A percentile compares a stretch with the other conserved stretches of the same genome.
Conservation (phyloP, 164 flowering plant genomes). For the Stephania yunnanensis region DNA sequence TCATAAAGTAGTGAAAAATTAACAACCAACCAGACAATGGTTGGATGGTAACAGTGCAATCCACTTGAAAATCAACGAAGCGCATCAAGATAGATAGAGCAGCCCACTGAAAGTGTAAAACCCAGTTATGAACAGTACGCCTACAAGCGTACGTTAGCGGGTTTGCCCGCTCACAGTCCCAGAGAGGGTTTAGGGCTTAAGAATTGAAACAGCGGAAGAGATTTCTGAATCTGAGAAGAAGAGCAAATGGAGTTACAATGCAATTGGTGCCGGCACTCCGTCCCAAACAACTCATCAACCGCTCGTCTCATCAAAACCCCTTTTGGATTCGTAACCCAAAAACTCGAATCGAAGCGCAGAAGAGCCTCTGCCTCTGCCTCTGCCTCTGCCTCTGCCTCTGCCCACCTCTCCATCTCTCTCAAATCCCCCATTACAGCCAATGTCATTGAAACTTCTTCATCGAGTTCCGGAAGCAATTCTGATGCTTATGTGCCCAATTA, state of each 20-base stretch:
- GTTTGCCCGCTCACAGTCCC: too few species aligned
- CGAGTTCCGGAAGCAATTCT: conserved; percentile 5
- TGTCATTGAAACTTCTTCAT: not conserved
- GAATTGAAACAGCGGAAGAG: not conserved
- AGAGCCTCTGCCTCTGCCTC: not conserved
- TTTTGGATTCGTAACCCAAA: not conserved
- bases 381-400: not conserved
- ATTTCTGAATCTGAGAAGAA: not conserved
- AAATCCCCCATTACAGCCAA: conserved; percentile 4
- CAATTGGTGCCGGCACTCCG: not conserved
- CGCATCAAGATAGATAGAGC: not conserved
- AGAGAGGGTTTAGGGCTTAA: conserved; percentile 5
- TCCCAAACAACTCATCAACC: not conserved
- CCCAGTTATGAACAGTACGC: not conserved
- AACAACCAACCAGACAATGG: too few species aligned
- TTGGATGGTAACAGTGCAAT: too few species aligned
- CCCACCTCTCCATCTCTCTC: not conserved
- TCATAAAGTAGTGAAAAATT: too few species aligned
- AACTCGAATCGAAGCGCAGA: conserved; percentile 11
- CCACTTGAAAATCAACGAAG: not conserved
- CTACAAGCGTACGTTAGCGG: not conserved
- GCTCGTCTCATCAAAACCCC: not conserved
- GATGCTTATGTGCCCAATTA: not conserved
- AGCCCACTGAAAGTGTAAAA: not conserved
- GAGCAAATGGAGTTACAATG: conserved; percentile 16